Conservation (phyloP, 306 rosid species). For the Pachyrhizus erosus region DNA sequence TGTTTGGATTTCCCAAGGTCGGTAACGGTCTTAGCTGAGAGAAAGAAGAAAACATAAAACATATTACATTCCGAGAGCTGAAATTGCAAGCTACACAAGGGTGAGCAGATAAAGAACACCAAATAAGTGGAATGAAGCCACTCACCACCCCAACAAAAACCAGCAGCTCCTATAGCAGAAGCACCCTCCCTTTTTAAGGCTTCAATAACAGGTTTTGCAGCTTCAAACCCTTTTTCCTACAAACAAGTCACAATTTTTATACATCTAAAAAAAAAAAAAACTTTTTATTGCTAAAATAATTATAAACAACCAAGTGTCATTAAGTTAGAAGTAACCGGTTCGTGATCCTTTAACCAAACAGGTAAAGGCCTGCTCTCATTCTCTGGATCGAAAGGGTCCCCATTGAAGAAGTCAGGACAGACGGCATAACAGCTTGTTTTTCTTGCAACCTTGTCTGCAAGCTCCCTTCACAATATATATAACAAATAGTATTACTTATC, state of each 20-base stretch:
- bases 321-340: slow-evolving; percentile 48
- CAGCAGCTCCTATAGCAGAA: slow-evolving; percentile 69
- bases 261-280: background rate
- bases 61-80: background rate
- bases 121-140: slow-evolving; percentile 12
- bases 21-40: slow-evolving; percentile 67
- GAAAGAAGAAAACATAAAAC: background rate
- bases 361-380: slow-evolving; percentile 50
- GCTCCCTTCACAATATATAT: slow-evolving; percentile 53
- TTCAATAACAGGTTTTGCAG: slow-evolving; percentile 58
- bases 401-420: slow-evolving; percentile 68
- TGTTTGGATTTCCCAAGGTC: slow-evolving; percentile 49
- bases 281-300: background rate
- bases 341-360: slow-evolving; percentile 66
- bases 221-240: slow-evolving; percentile 64
- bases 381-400: slow-evolving; percentile 57
- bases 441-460: slow-evolving; percentile 75
- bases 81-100: background rate
- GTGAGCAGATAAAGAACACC: background rate
- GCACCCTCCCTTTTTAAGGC: slow-evolving; percentile 57
- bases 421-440: slow-evolving; percentile 68
- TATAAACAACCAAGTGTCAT: background rate
- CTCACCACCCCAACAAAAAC: slow-evolving; percentile 89
- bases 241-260: background rate
- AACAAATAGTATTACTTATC: background rate